phyloP scores from a whole-genome alignment of 768 basidiomycete genomes.

The Sarcomyxa edulis region DNA sequence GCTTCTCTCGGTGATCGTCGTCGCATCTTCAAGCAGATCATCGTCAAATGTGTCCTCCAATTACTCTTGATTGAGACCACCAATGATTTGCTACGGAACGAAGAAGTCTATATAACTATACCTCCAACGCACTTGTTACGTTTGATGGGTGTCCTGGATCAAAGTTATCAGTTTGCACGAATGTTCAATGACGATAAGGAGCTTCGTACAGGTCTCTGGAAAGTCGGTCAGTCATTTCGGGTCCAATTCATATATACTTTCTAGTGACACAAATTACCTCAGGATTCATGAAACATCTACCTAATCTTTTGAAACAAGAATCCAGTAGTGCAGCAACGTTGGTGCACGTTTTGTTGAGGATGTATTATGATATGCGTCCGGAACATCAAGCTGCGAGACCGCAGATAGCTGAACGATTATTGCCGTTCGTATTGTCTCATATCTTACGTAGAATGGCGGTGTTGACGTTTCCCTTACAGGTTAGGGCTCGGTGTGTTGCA shows the following conservation, averaged over 20 bases:
- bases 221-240: slow-evolving; percentile 91
- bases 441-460: no score
- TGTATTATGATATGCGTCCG: slow-evolving; percentile 90
- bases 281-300: slow-evolving; percentile 99
- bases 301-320: slow-evolving; percentile 96
- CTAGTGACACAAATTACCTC: neutral
- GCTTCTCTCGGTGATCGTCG: slow-evolving; percentile 68
- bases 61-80: slow-evolving; percentile 95
- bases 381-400: slow-evolving; percentile 83
- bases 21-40: slow-evolving; percentile 94
- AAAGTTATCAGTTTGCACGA: slow-evolving; percentile 96
- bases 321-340: slow-evolving; percentile 94
- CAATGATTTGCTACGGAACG: slow-evolving; percentile 89
- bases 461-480: slow-evolving; percentile 40
- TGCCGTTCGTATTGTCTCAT: slow-evolving; percentile 48
- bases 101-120: slow-evolving; percentile 87
- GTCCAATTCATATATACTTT: neutral
- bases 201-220: slow-evolving; percentile 93
- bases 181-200: slow-evolving; percentile 99
- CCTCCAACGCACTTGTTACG: slow-evolving; percentile 91
- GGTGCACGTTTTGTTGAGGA: slow-evolving; percentile 84
- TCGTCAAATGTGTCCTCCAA: slow-evolving; percentile 98
- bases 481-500: slow-evolving; percentile 83
- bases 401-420: slow-evolving; percentile 68
- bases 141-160: slow-evolving; percentile 93